Evolutionary conservation across 768 basidiomycete genomes (phyloP).

Genomic region (Calvatia gigantea): DNA sequence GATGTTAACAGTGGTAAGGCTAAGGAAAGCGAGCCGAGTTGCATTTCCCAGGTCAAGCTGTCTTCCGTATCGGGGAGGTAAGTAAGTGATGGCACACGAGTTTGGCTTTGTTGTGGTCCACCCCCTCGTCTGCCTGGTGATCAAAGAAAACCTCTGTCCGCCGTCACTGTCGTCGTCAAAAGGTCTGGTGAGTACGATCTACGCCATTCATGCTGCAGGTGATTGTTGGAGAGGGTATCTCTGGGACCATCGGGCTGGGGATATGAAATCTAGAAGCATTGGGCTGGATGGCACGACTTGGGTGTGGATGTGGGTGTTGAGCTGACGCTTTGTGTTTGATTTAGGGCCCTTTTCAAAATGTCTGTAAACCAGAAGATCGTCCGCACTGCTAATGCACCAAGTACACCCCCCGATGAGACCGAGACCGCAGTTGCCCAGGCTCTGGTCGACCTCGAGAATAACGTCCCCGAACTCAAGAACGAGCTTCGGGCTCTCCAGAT

Average conservation of each 20-base stretch:
- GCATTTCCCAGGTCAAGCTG: neutral
- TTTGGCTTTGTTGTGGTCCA: conserved; percentile 32
- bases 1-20: neutral
- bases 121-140: conserved; percentile 22
- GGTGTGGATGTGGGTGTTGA: conserved; percentile 44
- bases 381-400: conserved; percentile 95
- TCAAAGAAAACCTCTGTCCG: conserved; percentile 32
- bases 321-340: conserved; percentile 25
- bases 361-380: conserved; percentile 83
- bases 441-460: conserved; percentile 95
- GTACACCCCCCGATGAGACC: conserved; percentile 83
- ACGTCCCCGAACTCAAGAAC: conserved; percentile 95
- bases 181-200: conserved; percentile 62
- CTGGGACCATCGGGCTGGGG: conserved; percentile 17
- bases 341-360: conserved; percentile 54
- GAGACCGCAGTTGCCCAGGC: conserved; percentile 94
- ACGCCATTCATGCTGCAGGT: conserved; percentile 24
- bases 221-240: conserved; percentile 20
- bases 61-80: conserved; percentile 3
- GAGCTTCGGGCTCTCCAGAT: conserved; percentile 96
- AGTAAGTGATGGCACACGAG: neutral
- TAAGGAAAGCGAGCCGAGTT: neutral
- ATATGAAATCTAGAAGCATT: conserved; percentile 25
- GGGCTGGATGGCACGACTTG: conserved; percentile 52
- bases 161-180: conserved; percentile 54